A percentile compares a stretch with the other conserved stretches of the same genome.
Conservation (phyloP, 2,329 filamentous ascomycete genomes). For the Fusarium continuum region DNA sequence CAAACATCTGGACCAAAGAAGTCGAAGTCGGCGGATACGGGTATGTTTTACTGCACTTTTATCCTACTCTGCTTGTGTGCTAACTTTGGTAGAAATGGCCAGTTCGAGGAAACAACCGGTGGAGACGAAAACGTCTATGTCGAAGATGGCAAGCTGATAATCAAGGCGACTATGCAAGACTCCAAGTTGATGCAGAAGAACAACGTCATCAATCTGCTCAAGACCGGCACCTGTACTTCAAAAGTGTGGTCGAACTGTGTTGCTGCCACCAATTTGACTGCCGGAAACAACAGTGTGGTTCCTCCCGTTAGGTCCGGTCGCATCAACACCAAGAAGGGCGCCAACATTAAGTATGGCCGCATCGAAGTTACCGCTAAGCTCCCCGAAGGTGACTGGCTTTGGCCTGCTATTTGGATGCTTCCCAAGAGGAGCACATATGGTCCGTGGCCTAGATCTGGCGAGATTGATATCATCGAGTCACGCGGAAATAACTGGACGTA, state of each 20-base stretch:
- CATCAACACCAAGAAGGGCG: conserved; percentile 76
- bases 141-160: conserved; percentile 72
- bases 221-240: conserved; percentile 74
- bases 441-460: conserved; percentile 79
- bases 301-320: conserved; percentile 82
- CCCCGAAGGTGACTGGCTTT: conserved; percentile 84
- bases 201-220: conserved; percentile 72
- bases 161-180: conserved; percentile 83
- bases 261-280: conserved; percentile 75
- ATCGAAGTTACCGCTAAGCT: conserved; percentile 82
- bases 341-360: conserved; percentile 80
- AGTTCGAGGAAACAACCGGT: conserved; percentile 81
- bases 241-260: conserved; percentile 66
- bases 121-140: conserved; percentile 79
- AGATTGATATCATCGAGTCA: conserved; percentile 84
- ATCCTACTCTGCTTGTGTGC: not conserved
- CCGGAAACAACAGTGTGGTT: conserved; percentile 75
- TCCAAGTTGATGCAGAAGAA: conserved; percentile 70
- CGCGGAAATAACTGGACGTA: conserved; percentile 86
- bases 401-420: conserved; percentile 94
- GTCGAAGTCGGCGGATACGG: conserved; percentile 79
- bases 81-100: conserved; percentile 69
- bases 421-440: conserved; percentile 78
- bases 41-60: conserved; percentile 57
- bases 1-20: conserved; percentile 76